Evolutionary conservation across 306 rosid species (phyloP).

Genomic region (Sphenostylis stenocarpa): DNA sequence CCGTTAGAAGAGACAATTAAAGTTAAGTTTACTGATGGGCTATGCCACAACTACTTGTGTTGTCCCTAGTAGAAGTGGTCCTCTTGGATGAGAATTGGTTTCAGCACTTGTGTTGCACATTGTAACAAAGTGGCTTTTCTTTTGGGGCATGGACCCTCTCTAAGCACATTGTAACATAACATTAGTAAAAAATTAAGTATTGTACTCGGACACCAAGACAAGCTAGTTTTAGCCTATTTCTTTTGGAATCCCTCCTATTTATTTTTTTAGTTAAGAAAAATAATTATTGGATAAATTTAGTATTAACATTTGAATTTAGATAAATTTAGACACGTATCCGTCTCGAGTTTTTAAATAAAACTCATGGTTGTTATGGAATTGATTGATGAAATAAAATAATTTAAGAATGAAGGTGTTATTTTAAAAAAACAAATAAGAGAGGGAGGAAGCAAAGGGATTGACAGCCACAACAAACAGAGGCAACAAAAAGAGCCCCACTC

Average conservation of each 20-base stretch:
- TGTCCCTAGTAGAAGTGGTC: conserved; percentile 34
- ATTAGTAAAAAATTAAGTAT: conserved; percentile 5
- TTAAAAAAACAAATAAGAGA: too few species aligned
- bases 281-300: too few species aligned
- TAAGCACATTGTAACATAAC: neutral
- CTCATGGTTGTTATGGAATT: too few species aligned
- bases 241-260: neutral
- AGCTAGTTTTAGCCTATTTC: neutral
- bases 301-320: too few species aligned
- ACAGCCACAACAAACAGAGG: too few species aligned
- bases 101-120: neutral
- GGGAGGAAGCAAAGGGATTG: too few species aligned
- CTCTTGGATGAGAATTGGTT: neutral
- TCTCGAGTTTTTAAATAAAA: too few species aligned
- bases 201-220: neutral
- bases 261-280: too few species aligned
- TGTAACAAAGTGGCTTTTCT: neutral
- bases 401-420: too few species aligned
- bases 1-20: neutral
- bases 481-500: too few species aligned
- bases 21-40: neutral
- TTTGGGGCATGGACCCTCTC: conserved; percentile 26
- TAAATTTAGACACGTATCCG: too few species aligned
- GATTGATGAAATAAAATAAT: too few species aligned
- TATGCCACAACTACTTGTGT: neutral